phyloP scores from a whole-genome alignment of 768 basidiomycete genomes.

The Lepiota brunneoincarnata region DNA sequence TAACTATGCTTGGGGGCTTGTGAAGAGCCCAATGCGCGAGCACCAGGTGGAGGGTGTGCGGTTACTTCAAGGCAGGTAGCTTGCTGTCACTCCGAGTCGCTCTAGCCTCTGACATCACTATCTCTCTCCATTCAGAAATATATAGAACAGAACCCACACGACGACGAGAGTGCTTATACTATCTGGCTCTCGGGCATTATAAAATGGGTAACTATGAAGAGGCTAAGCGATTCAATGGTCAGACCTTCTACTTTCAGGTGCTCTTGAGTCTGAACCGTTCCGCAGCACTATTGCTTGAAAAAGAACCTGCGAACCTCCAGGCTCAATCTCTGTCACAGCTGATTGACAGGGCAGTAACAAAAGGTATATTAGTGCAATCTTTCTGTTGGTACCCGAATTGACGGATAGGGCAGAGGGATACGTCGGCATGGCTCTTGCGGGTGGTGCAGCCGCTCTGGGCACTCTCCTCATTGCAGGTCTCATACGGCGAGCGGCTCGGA shows the following conservation, averaged over 20 bases:
- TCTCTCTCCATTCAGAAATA: slow-evolving; percentile 56
- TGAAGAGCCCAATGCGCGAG: slow-evolving; percentile 83
- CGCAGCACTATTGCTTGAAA: slow-evolving; percentile 79
- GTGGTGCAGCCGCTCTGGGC: slow-evolving; percentile 85
- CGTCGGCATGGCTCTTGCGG: slow-evolving; percentile 94
- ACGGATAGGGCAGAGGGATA: slow-evolving; percentile 74
- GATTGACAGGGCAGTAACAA: slow-evolving; percentile 82
- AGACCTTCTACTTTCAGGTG: slow-evolving; percentile 22
- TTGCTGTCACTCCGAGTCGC: neutral
- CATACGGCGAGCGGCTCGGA: slow-evolving; percentile 77
- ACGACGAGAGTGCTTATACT: slow-evolving; percentile 93
- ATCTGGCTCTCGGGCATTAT: slow-evolving; percentile 93
- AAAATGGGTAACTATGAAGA: slow-evolving; percentile 96
- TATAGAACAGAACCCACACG: slow-evolving; percentile 85
- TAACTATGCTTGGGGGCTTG: slow-evolving; percentile 95
- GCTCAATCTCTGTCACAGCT: slow-evolving; percentile 82
- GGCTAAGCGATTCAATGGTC: slow-evolving; percentile 90
- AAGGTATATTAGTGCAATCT: slow-evolving; percentile 47
- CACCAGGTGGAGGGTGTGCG: slow-evolving; percentile 92
- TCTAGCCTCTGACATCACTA: slow-evolving; percentile 11
- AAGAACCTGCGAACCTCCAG: slow-evolving; percentile 92
- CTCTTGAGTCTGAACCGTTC: neutral
- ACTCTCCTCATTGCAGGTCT: slow-evolving; percentile 71
- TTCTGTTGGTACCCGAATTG: neutral
- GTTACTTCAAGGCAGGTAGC: slow-evolving; percentile 74